A percentile compares a stretch with the other conserved stretches of the same genome.
phyloP scores from a whole-genome alignment of 225 moss, liverwort and hornwort species.

The Rhytidiadelphus loreus region DNA sequence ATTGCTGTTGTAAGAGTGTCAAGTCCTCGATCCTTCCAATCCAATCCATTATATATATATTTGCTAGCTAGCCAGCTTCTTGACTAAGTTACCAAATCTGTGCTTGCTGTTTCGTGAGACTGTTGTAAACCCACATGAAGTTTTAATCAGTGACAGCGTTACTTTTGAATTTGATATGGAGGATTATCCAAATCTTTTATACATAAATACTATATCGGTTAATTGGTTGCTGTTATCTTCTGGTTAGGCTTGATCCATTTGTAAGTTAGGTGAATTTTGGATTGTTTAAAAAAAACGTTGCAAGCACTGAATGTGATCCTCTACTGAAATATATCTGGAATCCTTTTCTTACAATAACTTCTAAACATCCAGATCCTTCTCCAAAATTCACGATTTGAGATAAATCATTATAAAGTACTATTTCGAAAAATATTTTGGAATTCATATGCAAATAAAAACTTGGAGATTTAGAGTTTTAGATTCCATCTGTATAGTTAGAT shows the following conservation, averaged over 20 bases:
- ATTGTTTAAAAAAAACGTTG: not conserved
- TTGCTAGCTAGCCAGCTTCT: not conserved
- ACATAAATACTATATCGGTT: not conserved
- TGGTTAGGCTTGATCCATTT: not conserved
- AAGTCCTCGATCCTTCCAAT: not conserved
- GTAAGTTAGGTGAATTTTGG: no score
- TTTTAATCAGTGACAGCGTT: no score
- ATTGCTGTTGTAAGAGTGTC: not conserved
- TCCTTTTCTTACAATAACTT: not conserved
- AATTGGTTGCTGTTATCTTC: not conserved
- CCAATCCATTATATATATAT: not conserved
- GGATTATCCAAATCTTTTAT: not conserved
- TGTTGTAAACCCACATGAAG: not conserved
- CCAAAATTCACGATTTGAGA: no score
- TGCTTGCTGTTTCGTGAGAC: not conserved
- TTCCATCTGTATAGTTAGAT: no score
- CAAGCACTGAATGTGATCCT: not conserved
- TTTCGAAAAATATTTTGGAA: no score
- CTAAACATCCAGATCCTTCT: no score
- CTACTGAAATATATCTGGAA: not conserved
- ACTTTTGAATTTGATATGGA: not conserved
- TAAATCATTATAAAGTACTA: no score
- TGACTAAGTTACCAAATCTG: not conserved
- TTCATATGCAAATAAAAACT: no score
- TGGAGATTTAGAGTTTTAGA: no score